These are phyloP conservation scores for Botrytis fragariae DNA, from an alignment of 2,329 filamentous ascomycete species.

Conservation along the genomic window DNA sequence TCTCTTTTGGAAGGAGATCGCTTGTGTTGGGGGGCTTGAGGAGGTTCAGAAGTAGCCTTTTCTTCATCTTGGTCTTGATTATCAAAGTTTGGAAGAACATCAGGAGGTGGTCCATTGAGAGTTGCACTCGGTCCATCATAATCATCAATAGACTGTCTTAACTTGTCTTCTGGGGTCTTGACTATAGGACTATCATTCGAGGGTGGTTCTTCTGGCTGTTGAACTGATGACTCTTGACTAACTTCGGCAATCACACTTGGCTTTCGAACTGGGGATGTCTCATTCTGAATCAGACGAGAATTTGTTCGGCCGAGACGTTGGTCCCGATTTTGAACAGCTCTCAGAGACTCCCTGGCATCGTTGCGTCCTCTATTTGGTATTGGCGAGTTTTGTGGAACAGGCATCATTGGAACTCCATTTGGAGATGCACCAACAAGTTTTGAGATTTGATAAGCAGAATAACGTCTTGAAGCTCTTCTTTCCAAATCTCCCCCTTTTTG, in stretches of 20 bases:
- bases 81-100: constrained; percentile 44
- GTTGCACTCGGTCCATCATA: constrained; percentile 51
- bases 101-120: constrained; percentile 55
- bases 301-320: constrained; percentile 47
- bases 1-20: constrained; percentile 18
- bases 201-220: constrained; percentile 40
- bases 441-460: constrained; percentile 94
- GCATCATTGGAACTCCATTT: constrained; percentile 80
- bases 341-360: constrained; percentile 82
- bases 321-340: constrained; percentile 61
- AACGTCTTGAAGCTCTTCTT: constrained; percentile 84
- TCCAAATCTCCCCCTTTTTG: constrained; percentile 92
- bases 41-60: constrained; percentile 19
- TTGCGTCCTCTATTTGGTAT: constrained; percentile 77
- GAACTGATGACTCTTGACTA: constrained; percentile 33
- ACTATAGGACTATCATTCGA: constrained; percentile 35
- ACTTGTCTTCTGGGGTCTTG: constrained; percentile 65
- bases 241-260: constrained; percentile 62
- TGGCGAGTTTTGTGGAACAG: constrained; percentile 79
- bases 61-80: constrained; percentile 21
- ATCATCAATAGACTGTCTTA: constrained; percentile 28
- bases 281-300: constrained; percentile 46
- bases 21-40: constrained; percentile 27
- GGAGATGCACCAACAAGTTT: constrained; percentile 83
- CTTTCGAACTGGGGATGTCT: constrained; percentile 61